A percentile compares a stretch with the other conserved stretches of the same genome.
Evolutionary conservation across 1,284 basidiomycete genomes (phyloP).

Genomic region (Ustilago bromivora): DNA sequence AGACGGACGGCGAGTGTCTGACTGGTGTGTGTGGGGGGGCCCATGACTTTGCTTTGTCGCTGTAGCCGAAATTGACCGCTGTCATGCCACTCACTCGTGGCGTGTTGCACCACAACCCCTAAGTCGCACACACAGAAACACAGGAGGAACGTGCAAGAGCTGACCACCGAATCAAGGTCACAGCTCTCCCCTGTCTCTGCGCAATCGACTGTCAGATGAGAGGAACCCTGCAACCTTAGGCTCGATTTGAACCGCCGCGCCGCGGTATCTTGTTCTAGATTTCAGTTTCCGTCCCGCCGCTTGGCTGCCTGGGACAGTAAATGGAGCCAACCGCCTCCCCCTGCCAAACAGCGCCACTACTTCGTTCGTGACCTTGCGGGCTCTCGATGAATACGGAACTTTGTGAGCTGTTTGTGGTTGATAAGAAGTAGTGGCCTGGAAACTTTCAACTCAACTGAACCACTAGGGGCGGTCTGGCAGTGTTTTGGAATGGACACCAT

Average conservation of each 20-base stretch:
- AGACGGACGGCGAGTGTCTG: background rate
- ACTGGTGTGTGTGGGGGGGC: too few relatives aligned
- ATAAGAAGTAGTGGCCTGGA: too few relatives aligned
- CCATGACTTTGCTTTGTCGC: background rate
- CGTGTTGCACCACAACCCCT: background rate
- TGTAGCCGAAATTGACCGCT: background rate
- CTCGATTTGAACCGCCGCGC: conserved; percentile 3
- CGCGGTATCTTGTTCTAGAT: background rate
- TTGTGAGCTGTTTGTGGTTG: too few relatives aligned
- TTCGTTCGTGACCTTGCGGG: too few relatives aligned
- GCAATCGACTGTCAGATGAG: background rate
- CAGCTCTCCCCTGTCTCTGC: background rate
- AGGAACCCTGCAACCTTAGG: background rate
- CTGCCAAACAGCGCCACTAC: too few relatives aligned
- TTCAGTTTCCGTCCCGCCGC: background rate
- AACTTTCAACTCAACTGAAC: too few relatives aligned
- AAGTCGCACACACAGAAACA: background rate
- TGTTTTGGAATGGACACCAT: too few relatives aligned
- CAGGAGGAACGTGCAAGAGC: background rate
- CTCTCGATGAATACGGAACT: too few relatives aligned
- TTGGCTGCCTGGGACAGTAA: background rate
- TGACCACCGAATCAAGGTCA: background rate
- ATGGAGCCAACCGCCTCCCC: too few relatives aligned
- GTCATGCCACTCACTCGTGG: background rate
- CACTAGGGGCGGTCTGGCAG: too few relatives aligned